Evolutionary conservation across 2,329 filamentous ascomycete genomes (phyloP).

Genomic region (Trichoderma koningiopsis): DNA sequence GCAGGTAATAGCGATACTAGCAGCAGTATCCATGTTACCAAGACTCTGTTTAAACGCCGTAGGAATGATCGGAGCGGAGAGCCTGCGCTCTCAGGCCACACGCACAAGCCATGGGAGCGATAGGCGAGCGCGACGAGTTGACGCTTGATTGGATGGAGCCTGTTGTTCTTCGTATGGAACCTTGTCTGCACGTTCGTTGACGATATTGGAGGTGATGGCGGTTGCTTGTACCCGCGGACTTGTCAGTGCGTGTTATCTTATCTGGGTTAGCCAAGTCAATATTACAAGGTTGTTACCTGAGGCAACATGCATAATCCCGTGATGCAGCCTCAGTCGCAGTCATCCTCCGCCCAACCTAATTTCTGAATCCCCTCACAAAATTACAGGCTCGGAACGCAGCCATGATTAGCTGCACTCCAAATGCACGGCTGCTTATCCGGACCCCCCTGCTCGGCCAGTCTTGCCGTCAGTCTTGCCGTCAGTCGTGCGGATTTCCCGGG

Average conservation of each 20-base stretch:
- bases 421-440: slow-evolving; percentile 6
- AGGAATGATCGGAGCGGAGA: background rate
- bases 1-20: background rate
- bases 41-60: background rate
- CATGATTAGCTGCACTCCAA: background rate
- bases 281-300: background rate
- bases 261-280: background rate
- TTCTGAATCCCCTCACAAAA: background rate
- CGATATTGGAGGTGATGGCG: background rate
- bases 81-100: background rate
- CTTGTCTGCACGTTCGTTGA: background rate
- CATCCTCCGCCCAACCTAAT: background rate
- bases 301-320: background rate
- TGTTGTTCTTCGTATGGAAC: background rate
- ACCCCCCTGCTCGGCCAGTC: background rate
- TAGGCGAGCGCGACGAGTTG: background rate
- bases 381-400: background rate
- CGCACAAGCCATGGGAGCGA: background rate
- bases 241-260: background rate
- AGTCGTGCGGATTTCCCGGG: background rate
- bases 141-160: background rate
- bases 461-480: background rate
- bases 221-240: background rate
- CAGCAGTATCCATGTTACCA: background rate
- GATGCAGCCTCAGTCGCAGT: background rate